Evolutionary conservation across 257 asterid genomes (phyloP), one percentile per base, ranked within the genome.

Genomic region (Buddleja alternifolia): DNA sequence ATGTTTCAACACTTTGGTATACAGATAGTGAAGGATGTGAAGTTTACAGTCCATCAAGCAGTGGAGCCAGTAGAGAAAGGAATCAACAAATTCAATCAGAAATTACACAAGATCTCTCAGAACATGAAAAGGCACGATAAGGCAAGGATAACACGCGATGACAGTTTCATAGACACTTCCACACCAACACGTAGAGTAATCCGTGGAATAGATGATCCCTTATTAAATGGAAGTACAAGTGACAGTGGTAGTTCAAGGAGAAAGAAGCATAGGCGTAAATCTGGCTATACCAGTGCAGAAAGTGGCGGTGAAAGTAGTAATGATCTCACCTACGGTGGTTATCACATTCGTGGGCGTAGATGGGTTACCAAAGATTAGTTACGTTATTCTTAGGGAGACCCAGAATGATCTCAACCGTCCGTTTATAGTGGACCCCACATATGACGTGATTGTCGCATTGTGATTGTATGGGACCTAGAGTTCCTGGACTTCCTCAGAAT

Each of bases 21-120:
- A 25, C 93, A 93, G 99, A 93, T 93, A 75, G 97, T 93, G 82
- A 90, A 90, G 29, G 99, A 93, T 63, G 90, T 93, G 78, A 93
- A 87, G 81, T 89, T 87, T 73, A 93, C 99, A 0, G 89, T 93
- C 29, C 86, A 83, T 58, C 97, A 90, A 74, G 99, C 99, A 34
- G 99, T 89, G 52, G 96, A 91, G 68, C 99, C 99, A 19, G 81
- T 90, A 25, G 97, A 93, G 93, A 93, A 93, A 75, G 96, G 99
- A 60, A 74, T 93, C 77, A 89, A 75, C 4, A 88, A 84, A 72
- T 87, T 92, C 83, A 92, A 92, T 68, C 77, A 83, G 80, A 89
- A 84, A 76, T 58, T 92, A 69, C 91, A 84, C 56, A 82, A 82
- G 67, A 90, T 93, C 71, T 89, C 99, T 47, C 80, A 89, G 75